Percentiles rank a stretch among this genome's conserved stretches.
Evolutionary conservation across 2,329 filamentous ascomycete genomes (phyloP).

Genomic region (Parastagonospora nodorum): DNA sequence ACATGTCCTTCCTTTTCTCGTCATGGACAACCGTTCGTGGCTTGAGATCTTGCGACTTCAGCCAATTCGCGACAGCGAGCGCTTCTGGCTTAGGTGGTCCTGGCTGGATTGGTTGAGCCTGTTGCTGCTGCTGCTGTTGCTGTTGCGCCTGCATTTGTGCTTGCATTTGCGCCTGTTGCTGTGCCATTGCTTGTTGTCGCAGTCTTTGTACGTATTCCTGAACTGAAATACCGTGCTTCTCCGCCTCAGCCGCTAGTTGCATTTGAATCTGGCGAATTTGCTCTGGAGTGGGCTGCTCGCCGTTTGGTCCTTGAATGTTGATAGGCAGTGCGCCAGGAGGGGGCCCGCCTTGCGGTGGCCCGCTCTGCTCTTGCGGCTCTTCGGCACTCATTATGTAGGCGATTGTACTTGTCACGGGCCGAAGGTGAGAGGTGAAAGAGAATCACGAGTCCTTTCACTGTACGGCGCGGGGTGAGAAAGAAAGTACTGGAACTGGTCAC

Average conservation of each 20-base stretch:
- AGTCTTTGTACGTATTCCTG: conserved; percentile 74
- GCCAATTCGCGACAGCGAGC: conserved; percentile 85
- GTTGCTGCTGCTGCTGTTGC: conserved; percentile 48
- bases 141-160: conserved; percentile 32
- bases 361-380: conserved; percentile 19
- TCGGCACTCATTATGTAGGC: conserved; percentile 24
- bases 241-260: conserved; percentile 80
- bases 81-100: conserved; percentile 88
- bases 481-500: background rate
- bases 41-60: conserved; percentile 85
- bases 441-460: too few species aligned
- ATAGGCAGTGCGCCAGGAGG: conserved; percentile 21
- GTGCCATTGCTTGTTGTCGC: conserved; percentile 59
- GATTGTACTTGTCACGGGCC: conserved; percentile 3
- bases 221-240: conserved; percentile 81
- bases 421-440: background rate
- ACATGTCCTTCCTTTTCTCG: conserved; percentile 97
- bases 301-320: conserved; percentile 34
- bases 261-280: conserved; percentile 85
- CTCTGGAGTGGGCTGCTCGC: conserved; percentile 72
- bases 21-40: conserved; percentile 89
- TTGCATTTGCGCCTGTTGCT: conserved; percentile 54
- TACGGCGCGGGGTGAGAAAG: background rate
- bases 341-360: conserved; percentile 20
- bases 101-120: conserved; percentile 70